Conservation (phyloP, 306 rosid species). For the Trichosanthes cucumerina region DNA sequence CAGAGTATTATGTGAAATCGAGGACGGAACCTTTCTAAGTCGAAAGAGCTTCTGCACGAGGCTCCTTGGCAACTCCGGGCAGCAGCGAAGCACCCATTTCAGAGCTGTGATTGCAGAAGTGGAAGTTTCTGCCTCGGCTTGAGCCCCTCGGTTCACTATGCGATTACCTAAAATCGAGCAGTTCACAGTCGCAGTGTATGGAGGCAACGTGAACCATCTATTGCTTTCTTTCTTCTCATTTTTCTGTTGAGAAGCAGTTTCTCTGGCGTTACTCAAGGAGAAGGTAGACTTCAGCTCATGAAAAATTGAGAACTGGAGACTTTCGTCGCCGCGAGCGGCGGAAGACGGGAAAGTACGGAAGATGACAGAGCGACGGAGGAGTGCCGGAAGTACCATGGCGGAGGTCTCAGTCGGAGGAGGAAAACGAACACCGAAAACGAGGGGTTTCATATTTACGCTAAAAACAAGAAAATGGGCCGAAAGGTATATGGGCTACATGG, state of each 20-base stretch:
- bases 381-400: constrained; percentile 5
- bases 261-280: constrained; percentile 6
- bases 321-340: neutral
- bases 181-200: constrained; percentile 28
- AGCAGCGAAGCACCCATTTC: constrained; percentile 68
- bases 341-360: neutral
- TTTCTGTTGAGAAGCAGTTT: neutral
- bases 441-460: neutral
- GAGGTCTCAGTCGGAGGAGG: neutral
- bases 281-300: neutral
- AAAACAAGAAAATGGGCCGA: neutral
- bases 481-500: neutral
- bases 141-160: constrained; percentile 6
- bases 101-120: constrained; percentile 43
- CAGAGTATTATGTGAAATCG: neutral
- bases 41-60: constrained; percentile 90
- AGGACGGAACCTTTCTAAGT: constrained; percentile 43
- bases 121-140: neutral
- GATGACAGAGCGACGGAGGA: constrained; percentile 26
- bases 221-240: neutral
- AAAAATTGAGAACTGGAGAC: constrained; percentile 1
- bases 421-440: neutral
- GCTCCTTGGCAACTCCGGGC: constrained; percentile 69
- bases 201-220: constrained; percentile 62
- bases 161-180: constrained; percentile 24